Conservation (phyloP, 139 green algal species). For the Coccomyxa sp. region DNA sequence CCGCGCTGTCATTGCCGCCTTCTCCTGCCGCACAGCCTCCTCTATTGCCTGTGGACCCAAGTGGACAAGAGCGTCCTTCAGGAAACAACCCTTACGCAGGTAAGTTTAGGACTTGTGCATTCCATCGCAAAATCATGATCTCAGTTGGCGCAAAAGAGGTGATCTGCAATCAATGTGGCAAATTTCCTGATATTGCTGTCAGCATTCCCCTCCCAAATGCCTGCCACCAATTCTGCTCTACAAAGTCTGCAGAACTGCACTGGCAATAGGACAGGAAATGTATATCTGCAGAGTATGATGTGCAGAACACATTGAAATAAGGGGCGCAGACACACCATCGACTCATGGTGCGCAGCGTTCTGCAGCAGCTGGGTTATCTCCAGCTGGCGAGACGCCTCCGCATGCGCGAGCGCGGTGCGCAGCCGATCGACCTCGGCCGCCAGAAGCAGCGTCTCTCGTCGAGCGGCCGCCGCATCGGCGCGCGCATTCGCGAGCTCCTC, state of each 20-base stretch:
- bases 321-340: background rate
- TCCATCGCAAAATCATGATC: too few relatives aligned
- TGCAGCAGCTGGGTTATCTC: constrained; percentile 33
- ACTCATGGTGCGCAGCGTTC: constrained; percentile 30
- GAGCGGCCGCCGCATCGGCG: background rate
- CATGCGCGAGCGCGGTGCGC: background rate
- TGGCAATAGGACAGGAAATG: background rate
- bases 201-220: too few relatives aligned
- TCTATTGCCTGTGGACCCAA: background rate
- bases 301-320: background rate
- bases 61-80: background rate
- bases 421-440: constrained; percentile 17
- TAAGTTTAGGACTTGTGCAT: too few relatives aligned
- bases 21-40: constrained; percentile 4
- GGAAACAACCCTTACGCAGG: too few relatives aligned
- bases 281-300: background rate
- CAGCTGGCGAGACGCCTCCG: constrained; percentile 11
- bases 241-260: background rate
- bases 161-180: too few relatives aligned
- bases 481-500: background rate
- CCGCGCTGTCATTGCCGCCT: constrained; percentile 1
- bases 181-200: too few relatives aligned
- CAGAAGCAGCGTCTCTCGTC: constrained; percentile 22
- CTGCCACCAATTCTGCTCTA: too few relatives aligned
- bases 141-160: too few relatives aligned